Conservation (phyloP, 148 eudicot genomes). For the Chenopodium formosanum region DNA sequence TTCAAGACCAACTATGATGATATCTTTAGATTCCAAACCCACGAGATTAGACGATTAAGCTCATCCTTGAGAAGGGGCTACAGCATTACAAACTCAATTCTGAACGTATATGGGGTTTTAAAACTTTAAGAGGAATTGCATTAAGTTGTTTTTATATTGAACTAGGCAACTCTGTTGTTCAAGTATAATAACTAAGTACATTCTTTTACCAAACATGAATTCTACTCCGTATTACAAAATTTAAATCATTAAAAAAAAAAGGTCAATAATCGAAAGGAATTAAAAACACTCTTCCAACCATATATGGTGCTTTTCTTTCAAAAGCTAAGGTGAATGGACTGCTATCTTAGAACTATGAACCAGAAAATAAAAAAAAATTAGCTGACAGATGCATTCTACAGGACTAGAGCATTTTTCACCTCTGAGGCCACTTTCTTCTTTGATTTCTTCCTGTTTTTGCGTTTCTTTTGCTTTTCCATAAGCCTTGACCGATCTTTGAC, state of each 20-base stretch:
- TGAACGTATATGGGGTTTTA: too few relatives aligned
- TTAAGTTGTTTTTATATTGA: neutral
- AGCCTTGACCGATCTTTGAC: slow-evolving; percentile 56
- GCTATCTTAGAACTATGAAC: neutral
- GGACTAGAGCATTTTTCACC: neutral
- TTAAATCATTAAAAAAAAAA: too few relatives aligned
- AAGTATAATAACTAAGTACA: too few relatives aligned
- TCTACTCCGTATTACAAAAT: too few relatives aligned
- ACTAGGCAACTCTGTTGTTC: too few relatives aligned
- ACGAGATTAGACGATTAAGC: neutral
- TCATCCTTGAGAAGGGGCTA: neutral
- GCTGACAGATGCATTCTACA: slow-evolving; percentile 5
- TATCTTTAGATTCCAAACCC: neutral
- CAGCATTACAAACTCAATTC: neutral
- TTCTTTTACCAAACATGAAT: too few relatives aligned
- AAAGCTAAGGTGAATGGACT: neutral
- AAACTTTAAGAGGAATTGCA: neutral
- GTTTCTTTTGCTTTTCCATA: slow-evolving; percentile 68
- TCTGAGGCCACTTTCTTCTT: slow-evolving; percentile 17
- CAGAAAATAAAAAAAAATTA: neutral
- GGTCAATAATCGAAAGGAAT: neutral
- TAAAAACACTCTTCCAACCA: neutral
- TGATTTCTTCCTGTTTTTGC: slow-evolving; percentile 52
- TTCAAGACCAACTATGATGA: too few relatives aligned
- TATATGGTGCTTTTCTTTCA: neutral